These are phyloP conservation scores for Colletotrichum destructivum DNA, from an alignment of 2,329 filamentous ascomycete species.

Conservation along the genomic window DNA sequence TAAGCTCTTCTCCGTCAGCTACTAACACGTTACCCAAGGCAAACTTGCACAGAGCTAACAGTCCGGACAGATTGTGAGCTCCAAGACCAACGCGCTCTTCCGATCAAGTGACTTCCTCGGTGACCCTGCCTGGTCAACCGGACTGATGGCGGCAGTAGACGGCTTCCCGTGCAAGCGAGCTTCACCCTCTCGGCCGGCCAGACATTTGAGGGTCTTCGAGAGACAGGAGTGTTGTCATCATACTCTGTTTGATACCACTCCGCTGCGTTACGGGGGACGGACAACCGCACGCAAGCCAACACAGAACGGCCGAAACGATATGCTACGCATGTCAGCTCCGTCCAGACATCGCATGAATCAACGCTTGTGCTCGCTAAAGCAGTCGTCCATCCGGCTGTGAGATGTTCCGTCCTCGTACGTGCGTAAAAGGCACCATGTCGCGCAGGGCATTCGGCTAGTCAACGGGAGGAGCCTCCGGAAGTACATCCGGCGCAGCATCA, in stretches of 20 bases:
- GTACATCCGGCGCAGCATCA: constrained; percentile 3
- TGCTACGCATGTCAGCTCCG: background rate
- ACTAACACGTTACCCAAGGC: background rate
- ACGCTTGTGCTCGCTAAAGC: constrained; percentile 5
- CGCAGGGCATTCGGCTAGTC: background rate
- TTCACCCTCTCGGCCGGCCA: no score
- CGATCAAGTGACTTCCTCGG: background rate
- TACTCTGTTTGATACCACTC: no score
- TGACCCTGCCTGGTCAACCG: no score
- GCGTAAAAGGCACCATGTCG: background rate
- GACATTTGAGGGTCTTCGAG: no score
- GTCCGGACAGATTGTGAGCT: background rate
- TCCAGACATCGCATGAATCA: background rate
- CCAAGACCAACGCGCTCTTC: no score
- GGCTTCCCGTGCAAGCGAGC: background rate
- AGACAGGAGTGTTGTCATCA: background rate
- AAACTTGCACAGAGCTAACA: background rate
- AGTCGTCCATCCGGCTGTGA: background rate
- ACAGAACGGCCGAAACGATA: background rate
- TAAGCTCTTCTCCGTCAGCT: background rate
- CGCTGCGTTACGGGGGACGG: no score
- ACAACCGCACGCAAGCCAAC: background rate
- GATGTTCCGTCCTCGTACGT: background rate
- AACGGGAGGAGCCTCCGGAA: constrained; percentile 4
- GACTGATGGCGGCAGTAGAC: no score